phyloP scores from a whole-genome alignment of 2,329 filamentous ascomycete genomes.

The Hyphodiscus sp. region DNA sequence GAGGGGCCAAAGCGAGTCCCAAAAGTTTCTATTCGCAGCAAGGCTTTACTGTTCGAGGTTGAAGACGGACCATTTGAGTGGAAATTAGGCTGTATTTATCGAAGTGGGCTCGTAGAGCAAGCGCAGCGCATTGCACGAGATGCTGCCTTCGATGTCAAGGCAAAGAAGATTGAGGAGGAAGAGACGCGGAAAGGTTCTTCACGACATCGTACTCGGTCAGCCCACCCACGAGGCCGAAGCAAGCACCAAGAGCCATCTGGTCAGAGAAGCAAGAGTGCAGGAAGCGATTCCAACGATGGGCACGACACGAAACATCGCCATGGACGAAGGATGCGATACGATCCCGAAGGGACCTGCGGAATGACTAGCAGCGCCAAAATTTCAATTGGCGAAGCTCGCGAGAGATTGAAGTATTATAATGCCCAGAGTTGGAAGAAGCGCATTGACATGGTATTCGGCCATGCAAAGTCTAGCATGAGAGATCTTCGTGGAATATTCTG shows the following conservation, averaged over 20 bases:
- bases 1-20: constrained; percentile 83
- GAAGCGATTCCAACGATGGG: constrained; percentile 16
- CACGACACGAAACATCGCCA: constrained; percentile 25
- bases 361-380: constrained; percentile 69
- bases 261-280: constrained; percentile 30
- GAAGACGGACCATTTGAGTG: constrained; percentile 97
- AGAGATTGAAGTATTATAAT: constrained; percentile 72
- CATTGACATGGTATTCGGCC: constrained; percentile 69
- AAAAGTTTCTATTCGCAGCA: constrained; percentile 74
- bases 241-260: constrained; percentile 19
- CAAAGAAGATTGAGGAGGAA: constrained; percentile 74
- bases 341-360: constrained; percentile 68
- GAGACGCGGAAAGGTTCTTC: constrained; percentile 48
- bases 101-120: constrained; percentile 81
- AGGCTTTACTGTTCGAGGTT: constrained; percentile 80
- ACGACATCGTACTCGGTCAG: constrained; percentile 50
- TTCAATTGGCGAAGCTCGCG: constrained; percentile 68
- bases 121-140: constrained; percentile 83
- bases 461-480: constrained; percentile 66
- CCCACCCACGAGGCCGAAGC: constrained; percentile 28
- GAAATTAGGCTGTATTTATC: constrained; percentile 92
- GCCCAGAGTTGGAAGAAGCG: constrained; percentile 86
- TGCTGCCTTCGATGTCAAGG: constrained; percentile 82
- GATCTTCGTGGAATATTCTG: constrained; percentile 76
- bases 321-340: constrained; percentile 57